A percentile compares a stretch with the other conserved stretches of the same genome.
These are phyloP conservation scores for Magnusiomyces fungicola DNA, from an alignment of 1,139 yeast genomes.

Conservation along the genomic window DNA sequence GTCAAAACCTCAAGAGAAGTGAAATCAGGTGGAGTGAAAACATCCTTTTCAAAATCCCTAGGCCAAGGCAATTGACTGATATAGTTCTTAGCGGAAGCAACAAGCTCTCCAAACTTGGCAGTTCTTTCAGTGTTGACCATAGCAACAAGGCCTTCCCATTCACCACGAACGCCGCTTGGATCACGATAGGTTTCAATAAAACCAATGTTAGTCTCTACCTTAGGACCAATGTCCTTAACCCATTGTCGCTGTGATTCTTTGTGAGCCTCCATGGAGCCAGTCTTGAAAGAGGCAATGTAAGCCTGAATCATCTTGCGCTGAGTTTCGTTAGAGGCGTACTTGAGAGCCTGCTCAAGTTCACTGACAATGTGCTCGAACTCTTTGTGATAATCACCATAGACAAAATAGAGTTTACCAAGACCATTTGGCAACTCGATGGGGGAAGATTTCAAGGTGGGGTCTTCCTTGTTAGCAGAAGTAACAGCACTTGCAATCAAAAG, in stretches of 20 bases:
- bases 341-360: slow-evolving; percentile 49
- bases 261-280: slow-evolving; percentile 83
- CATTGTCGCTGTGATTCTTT: slow-evolving; percentile 76
- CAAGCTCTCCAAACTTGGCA: slow-evolving; percentile 65
- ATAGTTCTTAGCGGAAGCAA: slow-evolving; percentile 55
- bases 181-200: slow-evolving; percentile 90
- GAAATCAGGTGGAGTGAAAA: slow-evolving; percentile 86
- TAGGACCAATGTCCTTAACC: slow-evolving; percentile 82
- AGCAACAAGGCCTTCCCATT: slow-evolving; percentile 92
- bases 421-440: slow-evolving; percentile 20
- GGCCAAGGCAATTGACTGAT: slow-evolving; percentile 74
- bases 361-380: slow-evolving; percentile 57
- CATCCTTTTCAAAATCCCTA: slow-evolving; percentile 65
- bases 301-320: slow-evolving; percentile 57
- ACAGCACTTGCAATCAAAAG: slow-evolving; percentile 29
- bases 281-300: slow-evolving; percentile 62
- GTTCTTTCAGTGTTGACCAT: slow-evolving; percentile 86
- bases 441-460: not conserved
- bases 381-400: slow-evolving; percentile 58
- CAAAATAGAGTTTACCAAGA: slow-evolving; percentile 46
- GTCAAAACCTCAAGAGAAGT: slow-evolving; percentile 84
- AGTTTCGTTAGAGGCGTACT: slow-evolving; percentile 64
- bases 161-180: slow-evolving; percentile 87
- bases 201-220: slow-evolving; percentile 80
- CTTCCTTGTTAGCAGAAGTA: slow-evolving; percentile 8